Conservation (phyloP, 2,329 filamentous ascomycete species). For the Cladophialophora chaetospira region DNA sequence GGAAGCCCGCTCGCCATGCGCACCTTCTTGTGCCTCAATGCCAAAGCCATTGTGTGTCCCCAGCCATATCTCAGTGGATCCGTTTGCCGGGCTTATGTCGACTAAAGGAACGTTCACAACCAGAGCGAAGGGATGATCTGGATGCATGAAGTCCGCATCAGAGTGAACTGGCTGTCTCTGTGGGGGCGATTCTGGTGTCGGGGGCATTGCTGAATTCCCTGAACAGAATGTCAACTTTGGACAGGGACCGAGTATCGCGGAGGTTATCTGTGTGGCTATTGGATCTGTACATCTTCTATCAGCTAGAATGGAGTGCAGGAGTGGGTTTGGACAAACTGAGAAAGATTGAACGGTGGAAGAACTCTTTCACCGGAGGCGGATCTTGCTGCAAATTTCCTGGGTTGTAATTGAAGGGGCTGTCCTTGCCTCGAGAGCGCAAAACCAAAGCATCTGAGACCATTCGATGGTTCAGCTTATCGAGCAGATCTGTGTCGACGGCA, state of each 20-base stretch:
- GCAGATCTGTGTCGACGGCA: constrained; percentile 52
- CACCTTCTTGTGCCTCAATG: constrained; percentile 50
- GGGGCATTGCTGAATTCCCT: constrained; percentile 60
- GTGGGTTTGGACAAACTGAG: constrained; percentile 47
- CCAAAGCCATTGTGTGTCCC: constrained; percentile 51
- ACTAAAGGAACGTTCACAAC: constrained; percentile 58
- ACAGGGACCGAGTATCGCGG: constrained; percentile 56
- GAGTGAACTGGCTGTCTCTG: constrained; percentile 60
- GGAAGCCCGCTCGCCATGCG: constrained; percentile 56
- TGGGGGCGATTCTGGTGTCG: constrained; percentile 42
- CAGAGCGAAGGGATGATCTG: constrained; percentile 57
- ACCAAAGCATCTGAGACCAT: constrained; percentile 61
- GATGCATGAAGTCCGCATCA: constrained; percentile 62
- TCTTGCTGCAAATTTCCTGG: constrained; percentile 63
- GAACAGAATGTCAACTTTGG: constrained; percentile 62
- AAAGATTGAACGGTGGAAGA: constrained; percentile 56
- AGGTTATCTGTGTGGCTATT: constrained; percentile 46
- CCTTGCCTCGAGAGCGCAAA: constrained; percentile 55
- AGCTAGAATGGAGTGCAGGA: not conserved
- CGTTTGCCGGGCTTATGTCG: constrained; percentile 55
- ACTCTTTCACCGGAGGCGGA: constrained; percentile 53
- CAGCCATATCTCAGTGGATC: constrained; percentile 62
- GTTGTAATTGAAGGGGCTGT: constrained; percentile 65
- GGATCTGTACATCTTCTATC: constrained; percentile 43
- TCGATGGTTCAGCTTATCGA: constrained; percentile 59